These are phyloP conservation scores for Trametes punicea DNA, from an alignment of 768 basidiomycete genomes.

Conservation along the genomic window DNA sequence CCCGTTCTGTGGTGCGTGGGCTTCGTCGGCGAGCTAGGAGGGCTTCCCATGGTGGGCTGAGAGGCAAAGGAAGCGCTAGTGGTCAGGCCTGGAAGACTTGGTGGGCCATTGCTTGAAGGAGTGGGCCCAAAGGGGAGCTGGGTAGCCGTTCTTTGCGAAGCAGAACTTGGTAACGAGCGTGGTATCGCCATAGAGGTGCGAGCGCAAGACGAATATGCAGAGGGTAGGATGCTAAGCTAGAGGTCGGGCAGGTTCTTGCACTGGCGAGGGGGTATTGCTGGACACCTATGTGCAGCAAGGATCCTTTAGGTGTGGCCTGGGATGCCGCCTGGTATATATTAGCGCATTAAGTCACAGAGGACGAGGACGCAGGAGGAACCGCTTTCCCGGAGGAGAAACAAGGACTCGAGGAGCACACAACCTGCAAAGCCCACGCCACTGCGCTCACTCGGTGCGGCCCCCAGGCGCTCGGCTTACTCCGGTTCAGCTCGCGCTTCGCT, in stretches of 20 bases:
- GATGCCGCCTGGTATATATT: conserved; percentile 16
- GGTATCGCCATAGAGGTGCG: conserved; percentile 25
- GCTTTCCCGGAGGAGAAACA: conserved; percentile 15
- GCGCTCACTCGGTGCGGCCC: not conserved
- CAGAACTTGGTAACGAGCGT: conserved; percentile 34
- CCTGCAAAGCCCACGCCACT: conserved; percentile 1
- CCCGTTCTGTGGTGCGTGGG: conserved; percentile 15
- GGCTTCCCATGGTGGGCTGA: conserved; percentile 20
- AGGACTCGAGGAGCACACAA: conserved; percentile 8
- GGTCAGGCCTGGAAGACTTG: conserved; percentile 17
- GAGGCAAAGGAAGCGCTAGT: conserved; percentile 16
- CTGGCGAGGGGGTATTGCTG: conserved; percentile 7
- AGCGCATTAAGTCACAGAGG: conserved; percentile 16
- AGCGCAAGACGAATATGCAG: conserved; percentile 21
- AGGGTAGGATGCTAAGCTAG: conserved; percentile 4
- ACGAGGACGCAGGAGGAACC: conserved; percentile 5
- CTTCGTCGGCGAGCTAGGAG: conserved; percentile 24
- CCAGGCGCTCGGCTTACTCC: conserved; percentile 8
- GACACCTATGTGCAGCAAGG: conserved; percentile 18
- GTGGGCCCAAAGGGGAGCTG: conserved; percentile 22
- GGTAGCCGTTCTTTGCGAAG: too few species aligned
- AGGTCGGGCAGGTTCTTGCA: not conserved
- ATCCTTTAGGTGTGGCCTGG: conserved; percentile 12
- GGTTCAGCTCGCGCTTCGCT: conserved; percentile 7
- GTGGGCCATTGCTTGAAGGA: conserved; percentile 21